These are phyloP conservation scores for Juglanconis oblonga DNA, from an alignment of 2,329 filamentous ascomycete species.

Conservation along the genomic window DNA sequence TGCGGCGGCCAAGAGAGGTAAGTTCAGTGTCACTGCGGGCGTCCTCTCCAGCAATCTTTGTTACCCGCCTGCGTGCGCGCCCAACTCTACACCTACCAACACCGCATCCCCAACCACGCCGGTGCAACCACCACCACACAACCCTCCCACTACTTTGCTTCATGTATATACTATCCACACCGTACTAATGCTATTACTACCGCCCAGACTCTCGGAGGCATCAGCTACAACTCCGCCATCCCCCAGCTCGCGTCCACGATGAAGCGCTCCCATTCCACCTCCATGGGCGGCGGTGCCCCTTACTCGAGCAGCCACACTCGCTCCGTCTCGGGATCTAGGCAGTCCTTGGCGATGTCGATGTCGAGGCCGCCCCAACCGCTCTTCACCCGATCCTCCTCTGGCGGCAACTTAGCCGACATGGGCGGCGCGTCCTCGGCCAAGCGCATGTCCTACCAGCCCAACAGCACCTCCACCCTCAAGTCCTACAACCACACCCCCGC, in stretches of 20 bases:
- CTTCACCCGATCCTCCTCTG: constrained; percentile 82
- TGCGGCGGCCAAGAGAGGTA: constrained; percentile 89
- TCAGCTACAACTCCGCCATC: constrained; percentile 76
- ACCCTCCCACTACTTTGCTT: constrained; percentile 14
- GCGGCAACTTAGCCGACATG: constrained; percentile 73
- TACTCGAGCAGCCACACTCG: constrained; percentile 73
- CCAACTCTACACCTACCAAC: constrained; percentile 1
- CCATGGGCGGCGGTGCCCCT: constrained; percentile 56
- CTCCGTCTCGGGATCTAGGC: constrained; percentile 76
- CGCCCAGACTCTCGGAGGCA: constrained; percentile 74
- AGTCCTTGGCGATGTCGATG: constrained; percentile 79
- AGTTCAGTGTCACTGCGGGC: constrained; percentile 27
- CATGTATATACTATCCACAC: constrained; percentile 6
- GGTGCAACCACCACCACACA: constrained; percentile 34
- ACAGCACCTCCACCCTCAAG: constrained; percentile 59
- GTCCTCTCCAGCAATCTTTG: background rate
- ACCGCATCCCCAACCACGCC: constrained; percentile 43
- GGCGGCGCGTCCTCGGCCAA: constrained; percentile 83
- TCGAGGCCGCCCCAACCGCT: constrained; percentile 80
- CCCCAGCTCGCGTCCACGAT: constrained; percentile 90
- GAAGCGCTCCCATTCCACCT: constrained; percentile 84
- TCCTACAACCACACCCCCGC: constrained; percentile 61
- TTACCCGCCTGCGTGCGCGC: constrained; percentile 16
- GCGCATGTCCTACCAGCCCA: constrained; percentile 74
- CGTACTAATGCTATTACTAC: background rate